Base-by-base conservation (phyloP, 495 filamentous ascomycete genomes). In the Penicillium robsamsonii region DNA sequence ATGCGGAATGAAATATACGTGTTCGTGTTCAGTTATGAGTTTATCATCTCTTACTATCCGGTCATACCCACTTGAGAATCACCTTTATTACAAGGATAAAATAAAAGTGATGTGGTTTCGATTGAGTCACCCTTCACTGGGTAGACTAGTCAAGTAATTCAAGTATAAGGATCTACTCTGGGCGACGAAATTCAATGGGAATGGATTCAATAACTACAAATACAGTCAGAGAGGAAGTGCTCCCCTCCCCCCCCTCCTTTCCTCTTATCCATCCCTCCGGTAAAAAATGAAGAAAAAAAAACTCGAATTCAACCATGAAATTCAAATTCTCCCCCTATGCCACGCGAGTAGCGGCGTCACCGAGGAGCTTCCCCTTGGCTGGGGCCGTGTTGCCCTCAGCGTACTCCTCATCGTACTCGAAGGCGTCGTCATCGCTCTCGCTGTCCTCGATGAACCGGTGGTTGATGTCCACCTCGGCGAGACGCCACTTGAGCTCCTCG, bases 401-500 rank as follows among this genome's bases (percentile, higher is more conserved):
- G 20, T 52, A 52, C 20, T 74, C 71, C 15, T 76, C 70, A 15
- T 73, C 76, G 24, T 77, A 79, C 47, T 80, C 79, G 27, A 75
- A 75, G 5, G 76, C 77, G 12, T 80, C 77, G 8, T 78, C 77
- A 6, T 81, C 80, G 38, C 70, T 73, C 13, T 79, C 79, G 13
- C 73, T 75, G 20, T 86, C 83, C 55, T 79, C 79, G 56, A 81
- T 73, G 56, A 85, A 87, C 30, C 76, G 76, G 24, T 75, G 78
- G 22, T 83, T 79, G 9, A 88, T 64, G 11, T 80, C 77, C 18
- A 73, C 75, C 11, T 78, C 75, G 55, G 68, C 72, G 40, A 88
- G 79, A 35, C 91, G 79, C 54, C 81, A 77, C 59, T 87, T 84
- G 85, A 93, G 88, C 43, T 91, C 86, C 46, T 91, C 87, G 47